phyloP scores from a whole-genome alignment of 1,139 yeast genomes.

The Hanseniaspora sp. region DNA sequence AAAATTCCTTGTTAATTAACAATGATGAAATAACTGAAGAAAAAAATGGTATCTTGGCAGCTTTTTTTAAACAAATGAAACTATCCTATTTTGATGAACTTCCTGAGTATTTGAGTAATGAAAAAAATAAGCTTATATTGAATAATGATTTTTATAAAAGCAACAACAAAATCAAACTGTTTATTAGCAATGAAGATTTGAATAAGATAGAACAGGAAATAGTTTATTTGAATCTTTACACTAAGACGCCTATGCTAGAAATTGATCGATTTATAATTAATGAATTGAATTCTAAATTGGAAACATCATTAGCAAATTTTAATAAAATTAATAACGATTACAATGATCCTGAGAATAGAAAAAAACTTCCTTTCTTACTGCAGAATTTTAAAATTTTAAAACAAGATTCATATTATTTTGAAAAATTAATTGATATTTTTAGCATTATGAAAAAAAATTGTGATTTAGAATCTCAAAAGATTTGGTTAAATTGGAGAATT shows the following conservation, averaged over 20 bases:
- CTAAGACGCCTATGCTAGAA: constrained; percentile 35
- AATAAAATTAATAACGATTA: constrained; percentile 33
- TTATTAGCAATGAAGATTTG: constrained; percentile 14
- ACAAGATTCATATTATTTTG: background rate
- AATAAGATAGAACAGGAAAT: constrained; percentile 17
- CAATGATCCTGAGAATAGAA: constrained; percentile 4
- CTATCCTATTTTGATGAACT: constrained; percentile 45
- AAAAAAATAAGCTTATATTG: constrained; percentile 19
- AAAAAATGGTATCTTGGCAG: background rate
- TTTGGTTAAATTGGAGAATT: constrained; percentile 29
- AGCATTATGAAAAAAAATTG: constrained; percentile 23
- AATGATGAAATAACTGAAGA: constrained; percentile 12
- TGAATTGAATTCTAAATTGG: constrained; percentile 43
- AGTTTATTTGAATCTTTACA: constrained; percentile 23
- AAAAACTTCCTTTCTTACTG: constrained; percentile 6
- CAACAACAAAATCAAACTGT: constrained; percentile 10
- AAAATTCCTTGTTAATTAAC: constrained; percentile 21
- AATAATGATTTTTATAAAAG: constrained; percentile 11
- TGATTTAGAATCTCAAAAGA: constrained; percentile 25
- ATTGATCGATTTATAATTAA: constrained; percentile 44
- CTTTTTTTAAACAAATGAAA: constrained; percentile 39
- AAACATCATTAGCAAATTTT: constrained; percentile 39
- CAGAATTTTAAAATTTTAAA: background rate
- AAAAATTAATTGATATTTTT: background rate
- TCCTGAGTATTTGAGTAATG: constrained; percentile 28